A percentile compares a stretch with the other conserved stretches of the same genome.
Conservation (phyloP, 495 filamentous ascomycete species). For the Immersiella caudata region DNA sequence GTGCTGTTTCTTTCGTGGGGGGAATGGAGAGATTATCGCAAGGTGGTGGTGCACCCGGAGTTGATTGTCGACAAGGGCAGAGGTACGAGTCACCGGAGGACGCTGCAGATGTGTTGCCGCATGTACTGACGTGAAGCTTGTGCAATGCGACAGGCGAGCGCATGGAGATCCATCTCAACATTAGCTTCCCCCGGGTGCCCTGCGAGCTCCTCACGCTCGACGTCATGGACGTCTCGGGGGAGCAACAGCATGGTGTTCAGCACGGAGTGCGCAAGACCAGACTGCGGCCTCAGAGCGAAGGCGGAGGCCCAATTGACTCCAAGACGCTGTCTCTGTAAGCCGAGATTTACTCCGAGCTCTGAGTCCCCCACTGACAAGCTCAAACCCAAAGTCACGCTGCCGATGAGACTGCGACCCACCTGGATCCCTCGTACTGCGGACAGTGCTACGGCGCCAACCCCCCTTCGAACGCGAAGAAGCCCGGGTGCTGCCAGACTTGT, state of each 20-base stretch:
- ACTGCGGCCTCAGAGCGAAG: conserved; percentile 69
- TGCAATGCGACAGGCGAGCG: conserved; percentile 67
- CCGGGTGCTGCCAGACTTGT: conserved; percentile 93
- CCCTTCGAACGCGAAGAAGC: conserved; percentile 68
- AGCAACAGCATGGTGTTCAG: conserved; percentile 89
- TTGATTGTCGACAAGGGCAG: conserved; percentile 94
- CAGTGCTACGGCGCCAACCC: conserved; percentile 84
- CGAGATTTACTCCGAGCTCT: neutral
- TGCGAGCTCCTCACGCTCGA: conserved; percentile 96
- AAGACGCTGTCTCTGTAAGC: conserved; percentile 74
- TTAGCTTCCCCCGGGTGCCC: conserved; percentile 90
- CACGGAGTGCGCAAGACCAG: conserved; percentile 92
- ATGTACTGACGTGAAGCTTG: conserved; percentile 17
- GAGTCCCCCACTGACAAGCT: conserved; percentile 12
- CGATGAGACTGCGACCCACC: conserved; percentile 73
- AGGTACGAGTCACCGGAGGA: conserved; percentile 55
- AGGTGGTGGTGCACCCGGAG: conserved; percentile 85
- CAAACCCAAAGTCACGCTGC: conserved; percentile 50
- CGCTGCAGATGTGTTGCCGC: neutral
- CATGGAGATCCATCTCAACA: conserved; percentile 98
- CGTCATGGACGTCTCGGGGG: conserved; percentile 98
- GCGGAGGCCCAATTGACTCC: conserved; percentile 75
- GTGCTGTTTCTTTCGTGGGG: conserved; percentile 89
- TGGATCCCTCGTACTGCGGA: conserved; percentile 92
- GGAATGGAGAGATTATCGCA: conserved; percentile 92